phyloP scores from a whole-genome alignment of 768 basidiomycete species.

The Russula virescens region DNA sequence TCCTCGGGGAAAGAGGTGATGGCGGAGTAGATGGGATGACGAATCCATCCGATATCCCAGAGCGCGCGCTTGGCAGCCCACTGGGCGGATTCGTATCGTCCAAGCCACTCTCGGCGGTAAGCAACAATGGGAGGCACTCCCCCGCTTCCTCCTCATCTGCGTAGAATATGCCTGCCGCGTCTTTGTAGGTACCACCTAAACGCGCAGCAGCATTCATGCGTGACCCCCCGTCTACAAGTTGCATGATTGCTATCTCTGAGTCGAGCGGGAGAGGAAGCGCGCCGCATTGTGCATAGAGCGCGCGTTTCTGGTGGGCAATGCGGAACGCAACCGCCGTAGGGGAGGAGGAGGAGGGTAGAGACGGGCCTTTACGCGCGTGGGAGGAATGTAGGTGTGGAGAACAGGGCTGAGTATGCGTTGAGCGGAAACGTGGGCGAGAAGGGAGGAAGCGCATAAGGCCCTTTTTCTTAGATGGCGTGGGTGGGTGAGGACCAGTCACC shows the following conservation, averaged over 20 bases:
- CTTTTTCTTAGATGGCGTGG: constrained; percentile 23
- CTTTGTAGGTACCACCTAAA: constrained; percentile 37
- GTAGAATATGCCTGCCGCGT: constrained; percentile 60
- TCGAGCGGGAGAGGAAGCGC: constrained; percentile 47
- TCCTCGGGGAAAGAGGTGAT: neutral
- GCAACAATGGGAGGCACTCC: constrained; percentile 60
- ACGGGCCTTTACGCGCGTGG: neutral
- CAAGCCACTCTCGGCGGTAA: constrained; percentile 28
- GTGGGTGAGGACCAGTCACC: constrained; percentile 22
- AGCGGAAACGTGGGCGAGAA: constrained; percentile 36
- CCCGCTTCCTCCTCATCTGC: constrained; percentile 66
- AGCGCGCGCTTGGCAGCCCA: neutral
- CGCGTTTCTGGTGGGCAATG: constrained; percentile 28
- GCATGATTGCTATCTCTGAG: constrained; percentile 64
- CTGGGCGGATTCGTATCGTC: neutral
- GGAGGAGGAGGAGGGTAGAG: constrained; percentile 1
- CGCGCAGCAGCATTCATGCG: constrained; percentile 50
- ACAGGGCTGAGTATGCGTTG: constrained; percentile 29
- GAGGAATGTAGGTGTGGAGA: neutral
- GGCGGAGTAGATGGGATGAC: neutral
- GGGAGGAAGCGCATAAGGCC: constrained; percentile 41
- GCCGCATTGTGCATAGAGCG: constrained; percentile 38
- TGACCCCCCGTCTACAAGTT: constrained; percentile 60
- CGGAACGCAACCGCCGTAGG: constrained; percentile 4
- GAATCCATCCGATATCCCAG: neutral